phyloP scores from a whole-genome alignment of 2,329 filamentous ascomycete species.

The Chrysoporthe puriensis region DNA sequence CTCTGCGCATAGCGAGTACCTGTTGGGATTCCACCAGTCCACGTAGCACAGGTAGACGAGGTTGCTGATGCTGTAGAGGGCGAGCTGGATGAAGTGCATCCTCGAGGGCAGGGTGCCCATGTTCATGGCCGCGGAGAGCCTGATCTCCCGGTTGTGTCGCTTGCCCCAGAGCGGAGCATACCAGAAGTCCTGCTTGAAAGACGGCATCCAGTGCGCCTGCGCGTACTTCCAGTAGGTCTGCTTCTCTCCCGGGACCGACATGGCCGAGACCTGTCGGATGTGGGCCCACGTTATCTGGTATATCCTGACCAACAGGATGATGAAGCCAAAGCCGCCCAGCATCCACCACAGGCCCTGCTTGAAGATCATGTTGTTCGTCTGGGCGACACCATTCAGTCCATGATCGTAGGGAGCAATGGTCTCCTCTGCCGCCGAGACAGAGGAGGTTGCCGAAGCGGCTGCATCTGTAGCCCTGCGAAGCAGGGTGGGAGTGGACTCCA shows the following conservation, averaged over 20 bases:
- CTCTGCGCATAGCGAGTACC: constrained; percentile 73
- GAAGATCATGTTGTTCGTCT: constrained; percentile 60
- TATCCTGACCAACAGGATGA: constrained; percentile 58
- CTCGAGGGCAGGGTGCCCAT: constrained; percentile 68
- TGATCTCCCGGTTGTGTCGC: constrained; percentile 62
- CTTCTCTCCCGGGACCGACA: constrained; percentile 54
- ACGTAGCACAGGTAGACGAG: constrained; percentile 64
- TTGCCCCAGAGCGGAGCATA: constrained; percentile 68
- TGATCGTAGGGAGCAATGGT: constrained; percentile 61
- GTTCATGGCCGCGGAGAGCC: constrained; percentile 47
- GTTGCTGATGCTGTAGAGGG: constrained; percentile 63
- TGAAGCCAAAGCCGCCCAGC: constrained; percentile 58
- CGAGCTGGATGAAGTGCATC: constrained; percentile 62
- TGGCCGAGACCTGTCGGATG: constrained; percentile 62
- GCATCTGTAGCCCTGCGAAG: constrained; percentile 19
- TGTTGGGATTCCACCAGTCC: constrained; percentile 61
- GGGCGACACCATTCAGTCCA: constrained; percentile 63
- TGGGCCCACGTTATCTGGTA: constrained; percentile 58
- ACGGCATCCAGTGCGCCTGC: constrained; percentile 64
- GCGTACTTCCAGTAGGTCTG: constrained; percentile 64
- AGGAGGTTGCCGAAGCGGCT: constrained; percentile 13
- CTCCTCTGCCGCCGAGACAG: constrained; percentile 42
- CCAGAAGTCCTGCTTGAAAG: constrained; percentile 63
- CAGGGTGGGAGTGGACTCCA: constrained; percentile 22
- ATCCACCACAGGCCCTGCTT: constrained; percentile 64